phyloP scores from a whole-genome alignment of 768 basidiomycete species.

The Tylopilus sp. region DNA sequence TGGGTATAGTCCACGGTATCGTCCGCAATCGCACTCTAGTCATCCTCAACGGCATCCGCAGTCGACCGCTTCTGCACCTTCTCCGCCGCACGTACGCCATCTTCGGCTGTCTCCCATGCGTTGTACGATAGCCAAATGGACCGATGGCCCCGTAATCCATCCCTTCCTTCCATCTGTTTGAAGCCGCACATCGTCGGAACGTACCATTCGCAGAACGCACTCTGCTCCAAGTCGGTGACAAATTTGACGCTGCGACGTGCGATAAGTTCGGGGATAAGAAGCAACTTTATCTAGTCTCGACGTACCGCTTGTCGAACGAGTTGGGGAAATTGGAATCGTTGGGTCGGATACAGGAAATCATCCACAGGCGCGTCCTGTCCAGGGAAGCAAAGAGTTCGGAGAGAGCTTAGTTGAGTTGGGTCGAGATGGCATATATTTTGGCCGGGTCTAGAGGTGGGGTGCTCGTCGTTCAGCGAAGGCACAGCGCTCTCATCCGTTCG shows the following conservation, averaged over 20 bases:
- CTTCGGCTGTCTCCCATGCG: constrained; percentile 86
- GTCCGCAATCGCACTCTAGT: constrained; percentile 57
- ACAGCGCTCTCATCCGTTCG: constrained; percentile 61
- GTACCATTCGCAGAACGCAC: constrained; percentile 72
- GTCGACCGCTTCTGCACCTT: constrained; percentile 46
- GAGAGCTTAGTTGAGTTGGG: constrained; percentile 75
- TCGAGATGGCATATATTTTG: constrained; percentile 78
- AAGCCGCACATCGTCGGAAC: constrained; percentile 74
- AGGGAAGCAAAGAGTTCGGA: constrained; percentile 65
- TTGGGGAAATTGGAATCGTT: constrained; percentile 87
- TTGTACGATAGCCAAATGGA: constrained; percentile 71
- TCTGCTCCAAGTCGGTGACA: constrained; percentile 56
- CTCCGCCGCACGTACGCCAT: constrained; percentile 64
- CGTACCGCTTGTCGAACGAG: constrained; percentile 86
- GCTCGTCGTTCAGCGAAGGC: constrained; percentile 41
- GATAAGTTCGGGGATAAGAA: constrained; percentile 72
- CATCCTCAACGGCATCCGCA: constrained; percentile 44
- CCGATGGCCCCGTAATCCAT: constrained; percentile 65
- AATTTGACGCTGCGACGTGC: constrained; percentile 65
- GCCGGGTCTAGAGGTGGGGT: constrained; percentile 59
- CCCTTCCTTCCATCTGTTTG: constrained; percentile 73
- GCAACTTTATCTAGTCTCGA: constrained; percentile 71
- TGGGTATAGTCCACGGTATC: constrained; percentile 71
- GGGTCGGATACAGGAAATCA: constrained; percentile 77
- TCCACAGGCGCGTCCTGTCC: constrained; percentile 67